These are phyloP conservation scores for Aspergillus olivimuriae DNA, from an alignment of 495 filamentous ascomycete genomes.

Conservation along the genomic window DNA sequence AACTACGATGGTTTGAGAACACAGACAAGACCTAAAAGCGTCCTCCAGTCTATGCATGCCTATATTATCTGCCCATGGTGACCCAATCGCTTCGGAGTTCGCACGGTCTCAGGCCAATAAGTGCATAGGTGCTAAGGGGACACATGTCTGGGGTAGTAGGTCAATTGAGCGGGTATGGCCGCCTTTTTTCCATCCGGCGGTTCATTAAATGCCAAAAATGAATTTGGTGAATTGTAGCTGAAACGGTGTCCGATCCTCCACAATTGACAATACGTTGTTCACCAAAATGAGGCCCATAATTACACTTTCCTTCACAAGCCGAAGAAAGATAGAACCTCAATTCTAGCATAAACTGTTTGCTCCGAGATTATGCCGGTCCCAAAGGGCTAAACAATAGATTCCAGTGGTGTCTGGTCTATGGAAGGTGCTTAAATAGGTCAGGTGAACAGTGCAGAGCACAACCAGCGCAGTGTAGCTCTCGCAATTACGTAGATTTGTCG, in stretches of 20 bases:
- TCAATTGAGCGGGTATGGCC: background rate
- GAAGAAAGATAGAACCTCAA: background rate
- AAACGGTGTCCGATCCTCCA: too few relatives aligned
- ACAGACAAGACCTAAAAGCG: background rate
- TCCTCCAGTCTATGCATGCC: background rate
- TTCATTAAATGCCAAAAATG: too few relatives aligned
- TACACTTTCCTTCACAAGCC: background rate
- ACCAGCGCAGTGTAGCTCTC: background rate
- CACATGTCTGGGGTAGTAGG: background rate
- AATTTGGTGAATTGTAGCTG: too few relatives aligned
- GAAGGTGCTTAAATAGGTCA: background rate
- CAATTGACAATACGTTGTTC: background rate
- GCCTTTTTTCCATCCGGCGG: background rate
- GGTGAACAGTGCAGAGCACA: background rate
- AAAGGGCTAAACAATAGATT: background rate
- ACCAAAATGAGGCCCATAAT: background rate
- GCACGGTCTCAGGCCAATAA: background rate
- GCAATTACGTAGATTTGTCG: background rate
- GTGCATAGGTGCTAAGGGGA: background rate
- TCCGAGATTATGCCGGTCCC: background rate
- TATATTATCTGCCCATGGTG: background rate
- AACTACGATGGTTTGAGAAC: background rate
- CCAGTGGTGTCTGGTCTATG: background rate
- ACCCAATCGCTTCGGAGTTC: background rate
- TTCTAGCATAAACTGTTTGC: background rate